Base-by-base conservation (phyloP, 2,329 filamentous ascomycete species). In the Westerdykella aurantiaca region DNA sequence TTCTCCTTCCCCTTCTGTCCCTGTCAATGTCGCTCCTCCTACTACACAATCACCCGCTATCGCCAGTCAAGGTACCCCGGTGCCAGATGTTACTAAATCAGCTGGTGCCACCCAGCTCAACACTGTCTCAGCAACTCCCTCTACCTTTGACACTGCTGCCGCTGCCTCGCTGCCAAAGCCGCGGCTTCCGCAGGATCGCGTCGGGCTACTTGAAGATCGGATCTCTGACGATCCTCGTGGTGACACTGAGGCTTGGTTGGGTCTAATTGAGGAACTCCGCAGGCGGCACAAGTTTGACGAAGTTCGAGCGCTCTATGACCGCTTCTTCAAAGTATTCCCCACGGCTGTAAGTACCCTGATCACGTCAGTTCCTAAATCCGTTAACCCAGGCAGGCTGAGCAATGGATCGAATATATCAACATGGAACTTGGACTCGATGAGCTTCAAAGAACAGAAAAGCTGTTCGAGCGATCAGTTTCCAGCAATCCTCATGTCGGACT, bases 171-270 rank as follows among this genome's bases (percentile, higher is more conserved):
- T 68, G 31, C 61, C 68, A 43, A 70, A 70, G 61, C 72, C 77
- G 54, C 78, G 82, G 50, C 71, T 85, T 50, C 81, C 85, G 44
- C 79, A 84, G 69, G 86, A 95, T 69, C 80, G 79, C 52, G 77
- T 91, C 56, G 82, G 85, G 45, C 80, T 90, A 46, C 76, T 97
- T 60, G 91, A 98, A 72, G 87, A 93, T 66, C 83, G 91, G 61
- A 85, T 97, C 66, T 84, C 85, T 64, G 87, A 96, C 61, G 93
- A 98, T 63, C 87, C 91, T 13, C 86, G 88, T 58, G 93, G 91
- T 60, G 90, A 96, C 57, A 81, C 93, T 68, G 86, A 93, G 64
- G 88, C 91, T 25, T 98, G 93, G 93, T 72, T 94, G 58, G 79
- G 80, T 52, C 76, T 98, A 63, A 91, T 98, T 63, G 79, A 80